These are phyloP conservation scores for Pseudogymnoascus sp. DNA, from an alignment of 2,329 filamentous ascomycete species.

Conservation along the genomic window DNA sequence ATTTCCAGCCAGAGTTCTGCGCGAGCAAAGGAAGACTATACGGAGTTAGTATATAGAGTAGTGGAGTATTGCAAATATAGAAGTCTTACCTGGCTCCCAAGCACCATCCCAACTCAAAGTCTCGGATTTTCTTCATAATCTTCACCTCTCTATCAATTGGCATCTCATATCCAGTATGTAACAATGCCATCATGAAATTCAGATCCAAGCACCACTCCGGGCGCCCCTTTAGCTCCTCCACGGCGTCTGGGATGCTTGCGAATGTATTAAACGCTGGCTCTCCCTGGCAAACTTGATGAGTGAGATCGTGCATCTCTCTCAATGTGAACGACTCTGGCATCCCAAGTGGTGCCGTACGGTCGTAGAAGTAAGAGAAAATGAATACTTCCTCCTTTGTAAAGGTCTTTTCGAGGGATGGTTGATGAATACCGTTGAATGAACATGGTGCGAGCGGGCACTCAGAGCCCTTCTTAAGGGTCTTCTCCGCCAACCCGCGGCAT, in stretches of 20 bases:
- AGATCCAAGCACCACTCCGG: constrained; percentile 92
- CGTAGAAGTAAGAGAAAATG: constrained; percentile 97
- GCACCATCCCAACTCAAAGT: constrained; percentile 96
- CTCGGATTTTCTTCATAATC: constrained; percentile 98
- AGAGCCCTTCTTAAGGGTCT: constrained; percentile 79
- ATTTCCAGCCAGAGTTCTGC: constrained; percentile 79
- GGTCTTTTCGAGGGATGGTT: constrained; percentile 85
- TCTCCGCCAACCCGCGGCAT: constrained; percentile 84
- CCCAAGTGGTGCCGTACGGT: constrained; percentile 84
- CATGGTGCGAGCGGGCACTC: constrained; percentile 80
- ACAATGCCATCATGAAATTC: constrained; percentile 88
- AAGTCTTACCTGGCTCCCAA: constrained; percentile 77
- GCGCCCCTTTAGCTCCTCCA: constrained; percentile 70
- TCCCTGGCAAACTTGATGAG: constrained; percentile 76
- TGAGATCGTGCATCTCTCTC: constrained; percentile 77
- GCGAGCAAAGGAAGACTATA: constrained; percentile 72
- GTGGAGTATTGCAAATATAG: neutral
- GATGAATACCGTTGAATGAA: constrained; percentile 96
- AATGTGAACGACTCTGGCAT: constrained; percentile 98
- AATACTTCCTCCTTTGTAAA: constrained; percentile 88
- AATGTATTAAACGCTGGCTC: constrained; percentile 74
- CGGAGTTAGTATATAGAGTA: constrained; percentile 29
- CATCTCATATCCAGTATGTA: constrained; percentile 97
- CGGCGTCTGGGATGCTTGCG: constrained; percentile 61
- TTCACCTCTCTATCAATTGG: constrained; percentile 91